phyloP scores from a whole-genome alignment of 805 yeast genomes.

The Priceomyces castillae region DNA sequence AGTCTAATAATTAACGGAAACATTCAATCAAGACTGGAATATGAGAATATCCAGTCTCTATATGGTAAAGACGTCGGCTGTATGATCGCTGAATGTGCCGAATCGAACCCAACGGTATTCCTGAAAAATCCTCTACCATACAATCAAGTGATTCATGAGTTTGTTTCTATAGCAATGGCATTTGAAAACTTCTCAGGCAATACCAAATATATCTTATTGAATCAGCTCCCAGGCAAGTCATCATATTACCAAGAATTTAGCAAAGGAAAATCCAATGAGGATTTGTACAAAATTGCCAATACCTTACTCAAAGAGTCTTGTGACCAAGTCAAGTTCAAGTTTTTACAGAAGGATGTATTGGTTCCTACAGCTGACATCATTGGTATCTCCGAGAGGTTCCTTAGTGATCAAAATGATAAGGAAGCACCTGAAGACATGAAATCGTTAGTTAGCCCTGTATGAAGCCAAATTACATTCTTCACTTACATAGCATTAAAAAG shows the following conservation, averaged over 20 bases:
- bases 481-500: slow-evolving; percentile 4
- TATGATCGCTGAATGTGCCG: slow-evolving; percentile 93
- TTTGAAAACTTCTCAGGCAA: slow-evolving; percentile 67
- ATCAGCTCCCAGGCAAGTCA: slow-evolving; percentile 76
- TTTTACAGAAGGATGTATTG: slow-evolving; percentile 30
- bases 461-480: not conserved
- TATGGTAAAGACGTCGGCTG: slow-evolving; percentile 67
- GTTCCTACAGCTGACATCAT: slow-evolving; percentile 4
- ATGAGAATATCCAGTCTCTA: slow-evolving; percentile 45
- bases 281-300: slow-evolving; percentile 37
- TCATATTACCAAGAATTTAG: slow-evolving; percentile 56
- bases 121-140: slow-evolving; percentile 47
- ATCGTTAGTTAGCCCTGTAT: slow-evolving; percentile 3
- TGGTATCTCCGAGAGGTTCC: not conserved
- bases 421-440: slow-evolving; percentile 1
- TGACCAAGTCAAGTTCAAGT: slow-evolving; percentile 25
- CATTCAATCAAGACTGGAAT: slow-evolving; percentile 54
- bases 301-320: slow-evolving; percentile 38
- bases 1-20: slow-evolving; percentile 83
- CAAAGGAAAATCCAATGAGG: slow-evolving; percentile 53
- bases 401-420: not conserved
- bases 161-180: slow-evolving; percentile 48
- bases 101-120: slow-evolving; percentile 80
- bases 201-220: slow-evolving; percentile 75
- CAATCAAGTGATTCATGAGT: slow-evolving; percentile 55